Base-by-base conservation (phyloP, 768 basidiomycete species). In the Lactifluus subvellereus region DNA sequence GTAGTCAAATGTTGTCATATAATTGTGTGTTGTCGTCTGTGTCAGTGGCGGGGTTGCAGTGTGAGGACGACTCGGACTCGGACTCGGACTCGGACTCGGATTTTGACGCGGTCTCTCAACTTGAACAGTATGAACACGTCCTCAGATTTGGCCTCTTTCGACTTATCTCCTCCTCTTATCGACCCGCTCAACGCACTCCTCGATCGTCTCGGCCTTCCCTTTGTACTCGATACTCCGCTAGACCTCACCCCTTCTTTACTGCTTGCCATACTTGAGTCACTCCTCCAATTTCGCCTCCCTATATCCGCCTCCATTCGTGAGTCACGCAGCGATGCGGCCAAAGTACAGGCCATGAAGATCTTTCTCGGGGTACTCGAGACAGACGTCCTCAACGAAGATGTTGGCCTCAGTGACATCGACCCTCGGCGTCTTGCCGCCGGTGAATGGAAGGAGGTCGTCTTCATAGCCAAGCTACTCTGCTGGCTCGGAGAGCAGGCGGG, bases 211-310 rank as follows among this genome's bases (percentile, higher is more conserved):
- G 48, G 58, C 13, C 69, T 77, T n/a, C 73, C 75, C 13, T 67
- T 76, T 49, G 58, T 62, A 9, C 66, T 78, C 8, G 72, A 76
- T 11, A 67, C 72, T 4, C 75, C 76, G 1, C 66, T 68, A 33
- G 87, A 91, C 68, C 79, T 92, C 10, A 88, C 87, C 0, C 89
- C 89, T 0, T 83, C 84, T 0, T 78, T 91, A 8, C 79, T 91
- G 27, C 79, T 91, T 38, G 85, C 82, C 45, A 80, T 90, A 65
- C 77, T 91, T 16, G 88, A 90, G 65, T 82, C 79, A 1, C 73
- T 90, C 48, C 75, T 89, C 42, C 71, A 74, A 22, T 70, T 74
- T 6, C 82, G 84, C 30, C 81, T 91, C 9, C 82, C 84, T 3
- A 75, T 84, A 11, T 59, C 75, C 20, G 37, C 68, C 7, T 53